A percentile compares a stretch with the other conserved stretches of the same genome.
Evolutionary conservation across 345 rosid genomes (phyloP).

Genomic region (Camelina laxa): DNA sequence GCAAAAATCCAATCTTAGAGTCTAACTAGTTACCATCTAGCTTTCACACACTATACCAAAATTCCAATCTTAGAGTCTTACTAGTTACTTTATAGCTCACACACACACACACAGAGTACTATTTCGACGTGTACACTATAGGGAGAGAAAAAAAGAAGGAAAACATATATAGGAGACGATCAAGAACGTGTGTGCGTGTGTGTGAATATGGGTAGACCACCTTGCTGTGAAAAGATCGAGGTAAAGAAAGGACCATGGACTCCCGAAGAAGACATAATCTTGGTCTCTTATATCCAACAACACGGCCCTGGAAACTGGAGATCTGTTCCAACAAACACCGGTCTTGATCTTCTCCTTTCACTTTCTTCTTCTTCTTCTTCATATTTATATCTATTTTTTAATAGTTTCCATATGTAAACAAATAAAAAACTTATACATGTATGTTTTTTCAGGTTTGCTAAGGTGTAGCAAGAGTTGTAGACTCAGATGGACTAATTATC

Average conservation of each 20-base stretch:
- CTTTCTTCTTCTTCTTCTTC: constrained; percentile 1
- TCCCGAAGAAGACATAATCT: constrained; percentile 91
- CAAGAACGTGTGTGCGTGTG: not conserved
- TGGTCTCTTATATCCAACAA: constrained; percentile 89
- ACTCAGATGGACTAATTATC: constrained; percentile 97
- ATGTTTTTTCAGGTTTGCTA: constrained; percentile 67
- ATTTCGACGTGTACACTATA: not conserved
- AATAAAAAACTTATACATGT: not conserved
- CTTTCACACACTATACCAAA: not conserved
- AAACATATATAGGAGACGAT: not conserved
- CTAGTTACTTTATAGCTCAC: constrained; percentile 12
- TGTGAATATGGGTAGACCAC: constrained; percentile 78
- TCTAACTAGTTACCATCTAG: constrained; percentile 23
- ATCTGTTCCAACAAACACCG: constrained; percentile 82
- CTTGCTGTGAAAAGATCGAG: constrained; percentile 83
- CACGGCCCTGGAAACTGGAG: constrained; percentile 98
- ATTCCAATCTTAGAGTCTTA: constrained; percentile 26
- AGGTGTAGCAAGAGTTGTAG: constrained; percentile 99
- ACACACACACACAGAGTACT: not conserved
- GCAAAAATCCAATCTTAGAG: constrained; percentile 28
- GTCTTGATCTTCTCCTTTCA: constrained; percentile 43
- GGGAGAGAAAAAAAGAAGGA: no score
- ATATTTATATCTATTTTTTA: not conserved
- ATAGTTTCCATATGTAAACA: not conserved
- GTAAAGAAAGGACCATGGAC: constrained; percentile 99